phyloP scores from a whole-genome alignment of 345 rosid genomes.

The Anacardium occidentale region DNA sequence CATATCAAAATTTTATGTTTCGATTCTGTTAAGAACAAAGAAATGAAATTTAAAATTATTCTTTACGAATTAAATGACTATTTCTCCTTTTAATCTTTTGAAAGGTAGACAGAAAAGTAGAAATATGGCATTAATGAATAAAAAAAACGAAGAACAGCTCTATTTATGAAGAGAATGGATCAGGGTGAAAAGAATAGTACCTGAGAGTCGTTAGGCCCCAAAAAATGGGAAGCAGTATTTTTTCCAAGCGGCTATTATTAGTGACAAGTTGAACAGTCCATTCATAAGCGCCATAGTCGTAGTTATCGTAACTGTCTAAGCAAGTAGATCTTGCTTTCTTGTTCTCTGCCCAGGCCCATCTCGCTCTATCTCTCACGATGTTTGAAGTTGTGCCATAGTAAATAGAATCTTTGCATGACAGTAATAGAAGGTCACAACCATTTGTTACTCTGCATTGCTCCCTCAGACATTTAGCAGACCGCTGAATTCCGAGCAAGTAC shows the following conservation, averaged over 20 bases:
- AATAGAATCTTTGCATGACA: constrained; percentile 70
- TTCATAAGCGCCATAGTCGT: constrained; percentile 80
- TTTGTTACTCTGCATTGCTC: constrained; percentile 58
- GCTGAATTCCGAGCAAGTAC: constrained; percentile 90
- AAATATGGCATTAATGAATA: neutral
- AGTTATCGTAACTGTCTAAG: constrained; percentile 49
- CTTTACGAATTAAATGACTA: neutral
- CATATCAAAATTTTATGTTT: neutral
- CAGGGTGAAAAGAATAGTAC: constrained; percentile 25
- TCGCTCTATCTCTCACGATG: constrained; percentile 45
- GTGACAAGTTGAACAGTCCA: constrained; percentile 91
- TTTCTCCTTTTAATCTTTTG: neutral
- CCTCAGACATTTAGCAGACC: constrained; percentile 71
- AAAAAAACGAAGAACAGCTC: neutral
- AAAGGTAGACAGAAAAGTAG: neutral
- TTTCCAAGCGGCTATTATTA: constrained; percentile 77
- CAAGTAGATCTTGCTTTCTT: constrained; percentile 51
- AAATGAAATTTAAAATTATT: neutral
- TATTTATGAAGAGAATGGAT: neutral
- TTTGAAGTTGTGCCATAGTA: constrained; percentile 61
- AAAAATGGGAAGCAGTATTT: constrained; percentile 84
- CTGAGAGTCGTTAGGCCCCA: constrained; percentile 99
- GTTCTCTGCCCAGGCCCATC: constrained; percentile 67
- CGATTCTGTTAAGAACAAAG: neutral
- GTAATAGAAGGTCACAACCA: constrained; percentile 48